phyloP scores from a whole-genome alignment of 2,329 filamentous ascomycete species.

The Paraconiothyrium brasiliense region DNA sequence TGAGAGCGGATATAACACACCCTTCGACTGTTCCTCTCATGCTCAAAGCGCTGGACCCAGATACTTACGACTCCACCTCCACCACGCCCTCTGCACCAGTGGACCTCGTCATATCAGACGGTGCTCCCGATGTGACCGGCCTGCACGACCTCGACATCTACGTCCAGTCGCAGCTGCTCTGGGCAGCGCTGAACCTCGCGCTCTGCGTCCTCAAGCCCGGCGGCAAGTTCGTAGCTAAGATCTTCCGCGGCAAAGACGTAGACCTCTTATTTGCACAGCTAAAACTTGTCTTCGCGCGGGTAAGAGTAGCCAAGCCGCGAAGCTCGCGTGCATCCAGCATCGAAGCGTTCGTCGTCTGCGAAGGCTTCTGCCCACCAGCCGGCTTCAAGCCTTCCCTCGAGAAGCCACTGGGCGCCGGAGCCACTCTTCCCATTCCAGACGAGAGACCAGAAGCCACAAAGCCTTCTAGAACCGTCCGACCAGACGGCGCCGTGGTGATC shows the following conservation, averaged over 20 bases:
- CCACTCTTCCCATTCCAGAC: conserved; percentile 26
- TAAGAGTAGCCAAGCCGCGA: conserved; percentile 91
- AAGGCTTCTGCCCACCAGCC: conserved; percentile 82
- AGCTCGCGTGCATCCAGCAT: conserved; percentile 96
- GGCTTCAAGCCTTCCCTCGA: conserved; percentile 81
- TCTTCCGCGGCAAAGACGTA: conserved; percentile 94
- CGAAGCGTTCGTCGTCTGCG: conserved; percentile 95
- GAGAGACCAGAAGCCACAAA: conserved; percentile 25
- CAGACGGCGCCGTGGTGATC: conserved; percentile 60
- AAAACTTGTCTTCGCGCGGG: conserved; percentile 86
- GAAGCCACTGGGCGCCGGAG: conserved; percentile 74
- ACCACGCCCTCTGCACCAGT: conserved; percentile 75
- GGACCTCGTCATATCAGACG: conserved; percentile 93
- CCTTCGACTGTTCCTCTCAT: conserved; percentile 92
- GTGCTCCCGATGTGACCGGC: conserved; percentile 94
- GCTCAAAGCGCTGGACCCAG: conserved; percentile 82
- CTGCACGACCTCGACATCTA: conserved; percentile 98
- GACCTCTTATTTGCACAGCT: conserved; percentile 94
- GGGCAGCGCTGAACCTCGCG: conserved; percentile 91
- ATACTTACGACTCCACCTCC: conserved; percentile 55
- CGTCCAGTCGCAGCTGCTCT: conserved; percentile 93
- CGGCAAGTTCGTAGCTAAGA: conserved; percentile 97
- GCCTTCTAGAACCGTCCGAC: conserved; percentile 43
- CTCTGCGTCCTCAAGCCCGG: conserved; percentile 91
- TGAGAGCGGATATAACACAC: conserved; percentile 96